Evolutionary conservation across 805 yeast species (phyloP).

Genomic region (Zygoascus bituminiphila): DNA sequence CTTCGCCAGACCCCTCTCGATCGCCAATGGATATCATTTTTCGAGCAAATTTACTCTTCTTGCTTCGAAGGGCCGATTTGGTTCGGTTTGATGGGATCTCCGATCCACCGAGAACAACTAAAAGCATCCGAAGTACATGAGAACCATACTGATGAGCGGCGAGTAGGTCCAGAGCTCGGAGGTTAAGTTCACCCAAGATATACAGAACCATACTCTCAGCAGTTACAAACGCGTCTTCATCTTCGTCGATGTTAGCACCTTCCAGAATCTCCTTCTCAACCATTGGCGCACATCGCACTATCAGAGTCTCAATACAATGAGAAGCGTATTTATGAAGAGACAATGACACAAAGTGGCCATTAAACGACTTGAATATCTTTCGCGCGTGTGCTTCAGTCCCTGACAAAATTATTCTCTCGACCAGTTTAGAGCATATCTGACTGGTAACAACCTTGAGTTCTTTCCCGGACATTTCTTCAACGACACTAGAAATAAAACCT

Average conservation of each 20-base stretch:
- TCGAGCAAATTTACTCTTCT: constrained; percentile 75
- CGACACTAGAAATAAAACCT: constrained; percentile 66
- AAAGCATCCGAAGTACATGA: constrained; percentile 68
- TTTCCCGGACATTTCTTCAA: constrained; percentile 81
- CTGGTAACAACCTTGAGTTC: constrained; percentile 89
- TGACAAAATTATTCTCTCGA: constrained; percentile 73
- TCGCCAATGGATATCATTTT: constrained; percentile 87
- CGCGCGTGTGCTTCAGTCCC: constrained; percentile 61
- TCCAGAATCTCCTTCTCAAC: constrained; percentile 63
- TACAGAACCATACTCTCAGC: constrained; percentile 70
- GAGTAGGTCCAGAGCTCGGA: background rate
- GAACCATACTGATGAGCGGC: constrained; percentile 52
- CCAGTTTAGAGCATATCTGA: constrained; percentile 86
- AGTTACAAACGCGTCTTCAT: constrained; percentile 37
- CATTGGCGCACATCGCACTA: constrained; percentile 65
- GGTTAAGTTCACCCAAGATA: constrained; percentile 45
- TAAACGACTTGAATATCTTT: constrained; percentile 54
- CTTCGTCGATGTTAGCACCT: constrained; percentile 26
- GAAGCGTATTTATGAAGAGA: constrained; percentile 87
- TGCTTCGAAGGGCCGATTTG: constrained; percentile 64
- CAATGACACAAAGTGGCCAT: constrained; percentile 66
- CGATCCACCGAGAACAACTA: constrained; percentile 69
- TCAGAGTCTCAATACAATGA: constrained; percentile 82
- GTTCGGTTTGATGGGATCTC: constrained; percentile 65
- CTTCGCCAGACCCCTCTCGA: constrained; percentile 30